phyloP scores from a whole-genome alignment of 768 basidiomycete species.

The Podaxis sp. region DNA sequence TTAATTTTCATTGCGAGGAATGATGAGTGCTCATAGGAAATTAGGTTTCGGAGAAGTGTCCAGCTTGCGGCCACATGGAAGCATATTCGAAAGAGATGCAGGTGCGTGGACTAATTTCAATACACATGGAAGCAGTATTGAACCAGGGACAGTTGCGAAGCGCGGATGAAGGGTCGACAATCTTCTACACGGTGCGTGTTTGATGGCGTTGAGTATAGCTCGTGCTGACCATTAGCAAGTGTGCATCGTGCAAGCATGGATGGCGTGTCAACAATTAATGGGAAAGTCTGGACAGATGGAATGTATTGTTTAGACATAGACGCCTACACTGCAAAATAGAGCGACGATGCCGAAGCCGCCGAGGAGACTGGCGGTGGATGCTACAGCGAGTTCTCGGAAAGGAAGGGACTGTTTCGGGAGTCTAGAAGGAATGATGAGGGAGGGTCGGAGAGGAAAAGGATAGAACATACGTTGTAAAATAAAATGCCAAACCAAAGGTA shows the following conservation, averaged over 20 bases:
- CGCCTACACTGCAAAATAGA: conserved; percentile 83
- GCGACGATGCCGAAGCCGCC: conserved; percentile 90
- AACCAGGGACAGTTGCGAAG: conserved; percentile 62
- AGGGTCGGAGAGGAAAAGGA: conserved; percentile 8
- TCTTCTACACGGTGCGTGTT: conserved; percentile 84
- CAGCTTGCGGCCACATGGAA: conserved; percentile 79
- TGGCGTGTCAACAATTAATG: conserved; percentile 80
- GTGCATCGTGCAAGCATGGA: conserved; percentile 71
- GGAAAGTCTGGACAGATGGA: not conserved
- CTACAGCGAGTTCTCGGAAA: conserved; percentile 67
- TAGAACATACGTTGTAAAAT: conserved; percentile 77
- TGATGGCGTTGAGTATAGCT: conserved; percentile 2
- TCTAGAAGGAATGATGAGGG: conserved; percentile 38
- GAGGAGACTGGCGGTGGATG: conserved; percentile 70
- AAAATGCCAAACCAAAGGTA: conserved; percentile 87
- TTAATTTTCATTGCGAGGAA: not conserved
- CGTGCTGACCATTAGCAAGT: conserved; percentile 44
- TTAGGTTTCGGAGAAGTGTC: conserved; percentile 89
- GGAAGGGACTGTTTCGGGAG: conserved; percentile 70
- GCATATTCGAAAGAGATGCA: conserved; percentile 90
- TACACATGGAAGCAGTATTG: conserved; percentile 9
- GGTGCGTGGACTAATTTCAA: conserved; percentile 38
- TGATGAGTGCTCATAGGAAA: not conserved
- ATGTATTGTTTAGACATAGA: conserved; percentile 59
- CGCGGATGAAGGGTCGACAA: conserved; percentile 93